These are phyloP conservation scores for Phytopythium boreale DNA, from an alignment of 352 stramenopile species.

Conservation along the genomic window DNA sequence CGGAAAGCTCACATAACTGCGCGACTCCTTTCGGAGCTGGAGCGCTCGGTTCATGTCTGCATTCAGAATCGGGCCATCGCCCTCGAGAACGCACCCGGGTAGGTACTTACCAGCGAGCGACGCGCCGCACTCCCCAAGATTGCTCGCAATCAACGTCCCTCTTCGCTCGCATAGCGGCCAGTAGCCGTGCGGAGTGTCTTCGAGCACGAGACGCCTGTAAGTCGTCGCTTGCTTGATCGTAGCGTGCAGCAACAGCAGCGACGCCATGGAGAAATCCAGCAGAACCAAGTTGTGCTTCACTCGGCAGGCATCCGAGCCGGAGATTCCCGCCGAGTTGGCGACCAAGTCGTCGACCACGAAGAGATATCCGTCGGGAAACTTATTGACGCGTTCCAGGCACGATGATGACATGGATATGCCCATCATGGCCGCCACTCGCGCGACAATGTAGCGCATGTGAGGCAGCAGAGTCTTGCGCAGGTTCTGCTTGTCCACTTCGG, in stretches of 20 bases:
- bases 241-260: constrained; percentile 72
- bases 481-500: constrained; percentile 77
- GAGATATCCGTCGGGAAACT: constrained; percentile 57
- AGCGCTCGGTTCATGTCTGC: constrained; percentile 77
- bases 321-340: neutral
- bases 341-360: constrained; percentile 81
- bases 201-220: constrained; percentile 77
- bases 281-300: constrained; percentile 86
- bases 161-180: constrained; percentile 86
- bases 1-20: constrained; percentile 56
- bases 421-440: constrained; percentile 48
- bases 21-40: constrained; percentile 46
- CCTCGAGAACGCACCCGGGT: constrained; percentile 65
- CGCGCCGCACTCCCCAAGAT: constrained; percentile 56
- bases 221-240: constrained; percentile 70
- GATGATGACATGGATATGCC: constrained; percentile 40
- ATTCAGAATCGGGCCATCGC: constrained; percentile 73
- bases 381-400: constrained; percentile 41
- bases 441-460: constrained; percentile 49
- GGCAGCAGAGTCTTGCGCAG: constrained; percentile 53
- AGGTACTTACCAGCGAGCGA: constrained; percentile 55
- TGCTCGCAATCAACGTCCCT: constrained; percentile 61
- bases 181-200: constrained; percentile 73
- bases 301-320: constrained; percentile 28
- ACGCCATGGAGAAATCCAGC: constrained; percentile 88